A percentile compares a stretch with the other conserved stretches of the same genome.
Evolutionary conservation across 306 rosid species (phyloP).

Genomic region (Quercus suber): DNA sequence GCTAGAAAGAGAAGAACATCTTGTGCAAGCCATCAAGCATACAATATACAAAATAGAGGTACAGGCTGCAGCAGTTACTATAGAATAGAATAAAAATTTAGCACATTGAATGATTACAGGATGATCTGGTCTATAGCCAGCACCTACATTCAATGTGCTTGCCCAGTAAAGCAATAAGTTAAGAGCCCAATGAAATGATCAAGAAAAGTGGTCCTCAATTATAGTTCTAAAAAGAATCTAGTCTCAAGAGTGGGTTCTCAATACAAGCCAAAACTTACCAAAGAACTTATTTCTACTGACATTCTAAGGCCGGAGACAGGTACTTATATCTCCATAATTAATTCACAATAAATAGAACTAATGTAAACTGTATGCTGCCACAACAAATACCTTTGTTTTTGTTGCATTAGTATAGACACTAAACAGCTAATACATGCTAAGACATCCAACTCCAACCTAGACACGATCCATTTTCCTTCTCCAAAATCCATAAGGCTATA

Average conservation of each 20-base stretch:
- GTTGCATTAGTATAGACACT: not conserved
- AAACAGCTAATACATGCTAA: not conserved
- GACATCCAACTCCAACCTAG: not conserved
- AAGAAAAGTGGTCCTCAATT: not conserved
- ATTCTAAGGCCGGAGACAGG: not conserved
- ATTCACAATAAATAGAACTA: not conserved
- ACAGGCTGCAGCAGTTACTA: no score
- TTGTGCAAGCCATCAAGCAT: slow-evolving; percentile 1
- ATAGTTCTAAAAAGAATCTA: not conserved
- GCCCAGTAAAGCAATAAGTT: not conserved
- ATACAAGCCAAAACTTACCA: not conserved
- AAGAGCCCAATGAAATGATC: not conserved
- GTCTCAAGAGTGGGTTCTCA: not conserved
- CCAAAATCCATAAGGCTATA: no score
- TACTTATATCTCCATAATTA: not conserved
- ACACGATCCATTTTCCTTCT: not conserved
- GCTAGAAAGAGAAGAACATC: slow-evolving; percentile 77
- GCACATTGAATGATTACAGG: not conserved
- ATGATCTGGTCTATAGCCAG: not conserved
- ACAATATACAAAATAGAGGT: no score
- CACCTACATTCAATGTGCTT: not conserved
- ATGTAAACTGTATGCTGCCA: not conserved
- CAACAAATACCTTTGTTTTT: not conserved
- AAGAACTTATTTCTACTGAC: no score
- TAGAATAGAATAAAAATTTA: no score